phyloP scores from a whole-genome alignment of 2,329 filamentous ascomycete genomes.

The Penicillium sp. region DNA sequence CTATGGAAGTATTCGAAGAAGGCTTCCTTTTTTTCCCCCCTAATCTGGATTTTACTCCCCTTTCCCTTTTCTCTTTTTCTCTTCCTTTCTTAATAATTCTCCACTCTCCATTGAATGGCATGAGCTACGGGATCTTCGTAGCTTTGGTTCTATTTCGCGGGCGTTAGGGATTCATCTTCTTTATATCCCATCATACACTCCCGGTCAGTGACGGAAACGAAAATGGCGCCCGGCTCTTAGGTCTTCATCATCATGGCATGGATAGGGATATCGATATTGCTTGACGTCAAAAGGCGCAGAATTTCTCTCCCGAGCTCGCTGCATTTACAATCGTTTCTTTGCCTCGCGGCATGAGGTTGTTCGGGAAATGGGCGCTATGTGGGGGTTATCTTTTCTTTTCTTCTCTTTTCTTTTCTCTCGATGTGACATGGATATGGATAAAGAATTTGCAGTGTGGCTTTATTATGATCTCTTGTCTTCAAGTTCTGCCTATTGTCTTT shows the following conservation, averaged over 20 bases:
- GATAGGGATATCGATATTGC: background rate
- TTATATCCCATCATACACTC: background rate
- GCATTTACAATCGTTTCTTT: background rate
- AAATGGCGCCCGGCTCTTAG: conserved; percentile 12
- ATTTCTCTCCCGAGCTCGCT: background rate
- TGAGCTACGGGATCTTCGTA: conserved; percentile 21
- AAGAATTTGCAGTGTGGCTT: too few relatives aligned
- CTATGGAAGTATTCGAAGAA: conserved; percentile 17
- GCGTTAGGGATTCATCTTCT: background rate
- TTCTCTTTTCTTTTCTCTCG: background rate
- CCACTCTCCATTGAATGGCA: conserved; percentile 13
- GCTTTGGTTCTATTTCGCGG: conserved; percentile 2
- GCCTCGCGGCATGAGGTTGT: too few relatives aligned
- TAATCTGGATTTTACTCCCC: conserved; percentile 5
- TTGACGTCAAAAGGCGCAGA: background rate
- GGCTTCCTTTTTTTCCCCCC: background rate
- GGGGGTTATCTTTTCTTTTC: background rate
- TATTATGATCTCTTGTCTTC: too few relatives aligned
- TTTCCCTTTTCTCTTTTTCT: conserved; percentile 12
- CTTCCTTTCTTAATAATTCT: conserved; percentile 14
- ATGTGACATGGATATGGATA: too few relatives aligned
- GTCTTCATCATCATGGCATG: background rate
- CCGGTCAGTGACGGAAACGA: conserved; percentile 7
- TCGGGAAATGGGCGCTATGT: too few relatives aligned
- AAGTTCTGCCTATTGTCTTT: too few relatives aligned